Evolutionary conservation across 1,139 yeast species (phyloP).

Genomic region (Lodderomyces margitis): DNA sequence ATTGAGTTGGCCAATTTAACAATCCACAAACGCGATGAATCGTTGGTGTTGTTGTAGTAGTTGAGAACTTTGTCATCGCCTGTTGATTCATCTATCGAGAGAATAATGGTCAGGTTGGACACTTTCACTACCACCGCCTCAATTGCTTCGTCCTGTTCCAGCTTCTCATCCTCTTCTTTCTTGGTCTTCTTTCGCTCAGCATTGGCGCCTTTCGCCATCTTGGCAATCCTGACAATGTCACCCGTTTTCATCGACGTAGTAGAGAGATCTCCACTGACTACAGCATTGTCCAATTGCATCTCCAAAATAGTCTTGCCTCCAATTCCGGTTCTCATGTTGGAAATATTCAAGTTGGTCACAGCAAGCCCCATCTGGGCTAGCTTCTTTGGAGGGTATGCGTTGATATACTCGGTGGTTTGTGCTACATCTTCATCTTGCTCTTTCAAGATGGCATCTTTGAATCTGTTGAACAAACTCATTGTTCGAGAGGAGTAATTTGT

Average conservation of each 20-base stretch:
- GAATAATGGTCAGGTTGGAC: slow-evolving; percentile 42
- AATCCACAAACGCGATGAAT: slow-evolving; percentile 51
- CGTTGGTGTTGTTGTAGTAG: slow-evolving; percentile 45
- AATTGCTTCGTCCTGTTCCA: slow-evolving; percentile 28
- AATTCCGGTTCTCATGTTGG: slow-evolving; percentile 68
- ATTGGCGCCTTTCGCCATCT: slow-evolving; percentile 31
- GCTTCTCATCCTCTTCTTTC: slow-evolving; percentile 13
- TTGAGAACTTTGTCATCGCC: slow-evolving; percentile 44
- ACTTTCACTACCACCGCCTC: slow-evolving; percentile 65
- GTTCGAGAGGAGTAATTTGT: not conserved
- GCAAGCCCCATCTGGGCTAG: slow-evolving; percentile 75
- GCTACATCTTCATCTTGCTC: slow-evolving; percentile 63
- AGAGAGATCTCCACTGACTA: slow-evolving; percentile 39
- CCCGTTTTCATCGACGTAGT: slow-evolving; percentile 69
- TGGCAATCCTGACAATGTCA: slow-evolving; percentile 64
- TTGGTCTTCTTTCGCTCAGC: slow-evolving; percentile 20
- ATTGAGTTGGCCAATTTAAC: slow-evolving; percentile 67
- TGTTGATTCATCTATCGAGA: slow-evolving; percentile 54
- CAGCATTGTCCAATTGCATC: slow-evolving; percentile 59
- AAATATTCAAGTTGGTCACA: slow-evolving; percentile 58
- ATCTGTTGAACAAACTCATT: slow-evolving; percentile 14
- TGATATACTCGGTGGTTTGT: slow-evolving; percentile 49
- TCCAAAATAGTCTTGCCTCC: slow-evolving; percentile 78
- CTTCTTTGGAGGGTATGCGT: slow-evolving; percentile 58
- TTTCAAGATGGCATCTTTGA: slow-evolving; percentile 43